Evolutionary conservation across 352 stramenopile species (phyloP), one percentile per base, ranked within the genome.

Genomic region (Phytophthora meadii): DNA sequence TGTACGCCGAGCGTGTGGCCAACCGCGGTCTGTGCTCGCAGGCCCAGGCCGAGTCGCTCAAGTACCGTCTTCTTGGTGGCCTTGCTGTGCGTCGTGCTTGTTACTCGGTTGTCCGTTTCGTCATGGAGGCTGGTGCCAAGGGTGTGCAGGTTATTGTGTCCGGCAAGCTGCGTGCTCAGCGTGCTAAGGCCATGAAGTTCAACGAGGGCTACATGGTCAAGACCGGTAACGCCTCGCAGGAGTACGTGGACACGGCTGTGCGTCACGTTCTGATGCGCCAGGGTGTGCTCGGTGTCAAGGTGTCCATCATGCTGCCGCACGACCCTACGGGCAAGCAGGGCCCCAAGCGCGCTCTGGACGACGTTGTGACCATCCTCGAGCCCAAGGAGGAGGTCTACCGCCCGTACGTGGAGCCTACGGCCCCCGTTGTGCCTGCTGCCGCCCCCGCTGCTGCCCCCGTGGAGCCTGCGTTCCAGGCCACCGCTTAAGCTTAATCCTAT

Each of bases 151-250:
- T 99, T 52, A 98, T 99, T 70, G 98, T 99, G 41, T 98, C 97
- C 60, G 98, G 98, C 74, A 99, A 99, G 91, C 91, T 99, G 56
- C 95, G 98, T 67, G 97, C 96, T 57, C 97, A 99, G 85, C 96
- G 98, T 98, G 98, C 98, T 74, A 99, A 99, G 93, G 92, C 93
- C 49, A 99, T 99, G 98, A 99, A 99, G 88, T 99, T 99, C 87
- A 98, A 98, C 75, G 97, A 99, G 69, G 98, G 98, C 47, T 99
- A 99, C 94, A 99, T 99, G 98, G 98, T 99, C 88, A 99, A 99
- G 93, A 99, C 97, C 30, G 98, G 98, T 87, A 98, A 99, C 82
- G 96, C 97, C 44, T 97, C 94, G 76, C 81, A 92, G 68, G 97
- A 99, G 62, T 99, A 99, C 92, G 98, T 99, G 57, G 97, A 99